Evolutionary conservation across 768 basidiomycete species (phyloP).

Genomic region (Leccinum variicolor): DNA sequence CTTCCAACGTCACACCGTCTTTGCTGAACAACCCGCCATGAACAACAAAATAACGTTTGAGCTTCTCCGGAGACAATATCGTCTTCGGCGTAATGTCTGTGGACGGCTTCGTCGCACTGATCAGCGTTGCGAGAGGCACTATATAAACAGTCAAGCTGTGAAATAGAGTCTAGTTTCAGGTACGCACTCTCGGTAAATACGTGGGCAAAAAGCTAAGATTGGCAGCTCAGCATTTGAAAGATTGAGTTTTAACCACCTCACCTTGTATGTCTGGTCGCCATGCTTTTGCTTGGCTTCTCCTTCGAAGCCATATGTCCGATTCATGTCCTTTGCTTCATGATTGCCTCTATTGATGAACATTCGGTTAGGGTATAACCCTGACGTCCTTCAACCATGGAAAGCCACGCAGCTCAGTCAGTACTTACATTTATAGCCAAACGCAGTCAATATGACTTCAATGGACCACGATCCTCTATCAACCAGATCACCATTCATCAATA

Average conservation of each 20-base stretch:
- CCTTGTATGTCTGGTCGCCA: conserved; percentile 93
- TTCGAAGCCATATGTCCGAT: conserved; percentile 89
- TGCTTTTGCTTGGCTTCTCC: conserved; percentile 97
- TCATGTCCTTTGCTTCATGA: conserved; percentile 98
- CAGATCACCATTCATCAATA: conserved; percentile 93
- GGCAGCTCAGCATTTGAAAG: conserved; percentile 3
- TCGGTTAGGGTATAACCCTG: conserved; percentile 86
- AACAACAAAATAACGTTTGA: conserved; percentile 89
- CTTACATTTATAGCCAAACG: conserved; percentile 94
- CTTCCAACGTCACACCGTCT: conserved; percentile 92
- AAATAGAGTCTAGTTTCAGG: not conserved
- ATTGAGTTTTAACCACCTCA: conserved; percentile 20
- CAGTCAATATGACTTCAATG: conserved; percentile 86
- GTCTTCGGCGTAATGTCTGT: conserved; percentile 37
- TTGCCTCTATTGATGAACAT: conserved; percentile 97
- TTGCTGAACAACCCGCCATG: conserved; percentile 97
- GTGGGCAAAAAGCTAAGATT: conserved; percentile 78
- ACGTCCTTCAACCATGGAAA: conserved; percentile 12
- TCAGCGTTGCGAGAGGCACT: conserved; percentile 90
- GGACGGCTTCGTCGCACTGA: conserved; percentile 67
- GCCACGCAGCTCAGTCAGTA: not conserved
- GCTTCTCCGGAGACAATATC: conserved; percentile 80
- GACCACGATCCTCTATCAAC: conserved; percentile 98
- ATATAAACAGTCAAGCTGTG: conserved; percentile 8
- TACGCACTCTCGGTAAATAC: conserved; percentile 83